Base-by-base conservation (phyloP, 2,329 filamentous ascomycete genomes). In the Fusarium tanahbumbuense region DNA sequence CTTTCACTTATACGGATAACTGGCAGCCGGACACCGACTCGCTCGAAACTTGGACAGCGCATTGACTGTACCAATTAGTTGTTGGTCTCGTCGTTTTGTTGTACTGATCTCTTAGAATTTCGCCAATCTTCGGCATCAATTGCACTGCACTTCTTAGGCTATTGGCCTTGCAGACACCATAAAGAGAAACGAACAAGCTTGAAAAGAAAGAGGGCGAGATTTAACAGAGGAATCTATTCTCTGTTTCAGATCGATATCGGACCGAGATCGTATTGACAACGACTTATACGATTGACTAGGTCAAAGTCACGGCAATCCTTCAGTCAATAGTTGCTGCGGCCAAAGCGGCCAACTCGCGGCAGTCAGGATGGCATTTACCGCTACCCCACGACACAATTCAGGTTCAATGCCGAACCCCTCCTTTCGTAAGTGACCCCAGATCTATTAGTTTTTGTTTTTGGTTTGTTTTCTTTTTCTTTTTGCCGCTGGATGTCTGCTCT, bases 391-490 rank as follows among this genome's bases (percentile, higher is more conserved):
- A 70, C 64, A 68, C 60, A 52, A 60, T 49, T 56, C 62, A 54
- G 64, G 60, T 20, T 77, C 83, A 70, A 78, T 81, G 45, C 83
- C 84, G 73, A 79, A 81, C 75, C 83, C 84, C 64, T 85, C 84
- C 55, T 87, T 87, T 76, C 85, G 85, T 87, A 81, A 79, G 85
- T 76, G 59, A 45, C 60, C 59, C 69, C 61, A 23, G 59, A 56
- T 68, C 66, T 52, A 46, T 45, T 27, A 25, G 15, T 32, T 25
- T 11, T 50, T 22, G 22, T 40, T 44, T 16, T 47, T 34, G 8
- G 42, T n/a, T 34, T 27, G 34, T 32, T 59, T 52, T 42, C 27
- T 47, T 53, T 61, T 42, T 37, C 57, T 42, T 56, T 67, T 67
- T 56, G 52, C 56, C 18, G 32, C 12, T 50, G 40, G 37, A 23